Percentiles rank a stretch among this genome's conserved stretches.
phyloP scores from a whole-genome alignment of 164 flowering plant genomes.

The Tetrastigma voinierianum region DNA sequence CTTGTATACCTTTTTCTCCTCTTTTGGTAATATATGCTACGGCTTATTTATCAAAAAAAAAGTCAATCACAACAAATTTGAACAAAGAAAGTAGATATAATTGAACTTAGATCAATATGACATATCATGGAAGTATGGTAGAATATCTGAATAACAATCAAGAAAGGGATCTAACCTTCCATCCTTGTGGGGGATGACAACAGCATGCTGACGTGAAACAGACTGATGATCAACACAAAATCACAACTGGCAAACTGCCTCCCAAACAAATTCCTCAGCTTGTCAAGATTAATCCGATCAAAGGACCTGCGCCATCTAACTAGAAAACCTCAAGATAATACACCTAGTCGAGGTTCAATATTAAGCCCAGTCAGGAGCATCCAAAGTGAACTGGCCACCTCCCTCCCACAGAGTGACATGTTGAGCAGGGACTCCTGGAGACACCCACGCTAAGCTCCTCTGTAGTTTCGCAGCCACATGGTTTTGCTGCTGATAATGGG shows the following conservation, averaged over 20 bases:
- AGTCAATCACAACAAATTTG: not conserved
- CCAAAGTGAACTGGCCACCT: slow-evolving; percentile 89
- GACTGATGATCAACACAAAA: slow-evolving; percentile 97
- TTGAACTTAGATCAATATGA: not conserved
- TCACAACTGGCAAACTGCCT: slow-evolving; percentile 86
- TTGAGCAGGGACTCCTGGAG: slow-evolving; percentile 31
- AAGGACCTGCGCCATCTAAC: slow-evolving; percentile 81
- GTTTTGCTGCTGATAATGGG: slow-evolving; percentile 29
- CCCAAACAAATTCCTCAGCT: slow-evolving; percentile 80
- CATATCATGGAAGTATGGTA: not conserved
- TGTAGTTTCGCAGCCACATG: slow-evolving; percentile 23
- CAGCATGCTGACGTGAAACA: slow-evolving; percentile 98
- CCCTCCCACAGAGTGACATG: slow-evolving; percentile 79
- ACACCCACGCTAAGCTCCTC: slow-evolving; percentile 24
- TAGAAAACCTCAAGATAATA: slow-evolving; percentile 87
- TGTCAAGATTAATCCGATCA: slow-evolving; percentile 67
- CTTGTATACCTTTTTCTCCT: too few relatives aligned
- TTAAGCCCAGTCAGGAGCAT: slow-evolving; percentile 99
- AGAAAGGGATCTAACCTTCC: slow-evolving; percentile 61
- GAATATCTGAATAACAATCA: not conserved
- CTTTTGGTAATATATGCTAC: too few relatives aligned
- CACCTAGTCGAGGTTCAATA: slow-evolving; percentile 90
- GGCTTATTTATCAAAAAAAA: too few relatives aligned
- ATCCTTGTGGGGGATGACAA: slow-evolving; percentile 92
- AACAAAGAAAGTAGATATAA: not conserved